Evolutionary conservation across 371 early-diverging fungal species (phyloP).

Genomic region (Apophysomyces sp.): DNA sequence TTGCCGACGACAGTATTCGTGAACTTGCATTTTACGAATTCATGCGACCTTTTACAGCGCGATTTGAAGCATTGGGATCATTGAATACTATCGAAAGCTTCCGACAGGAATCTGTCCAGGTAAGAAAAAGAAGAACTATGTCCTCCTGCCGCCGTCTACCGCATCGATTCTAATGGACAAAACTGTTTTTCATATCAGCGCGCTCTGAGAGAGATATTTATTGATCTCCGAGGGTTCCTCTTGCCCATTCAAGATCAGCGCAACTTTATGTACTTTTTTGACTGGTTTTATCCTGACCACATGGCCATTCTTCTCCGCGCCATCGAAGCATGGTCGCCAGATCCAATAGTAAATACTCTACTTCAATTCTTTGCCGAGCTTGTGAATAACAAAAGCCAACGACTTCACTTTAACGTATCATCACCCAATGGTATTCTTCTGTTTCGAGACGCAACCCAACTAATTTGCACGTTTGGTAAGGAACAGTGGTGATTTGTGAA

Average conservation of each 20-base stretch:
- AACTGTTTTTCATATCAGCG: constrained; percentile 7
- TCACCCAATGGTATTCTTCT: constrained; percentile 82
- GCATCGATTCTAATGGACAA: too few relatives aligned
- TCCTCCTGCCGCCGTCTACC: too few relatives aligned
- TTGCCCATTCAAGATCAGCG: constrained; percentile 55
- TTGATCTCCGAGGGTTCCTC: constrained; percentile 82
- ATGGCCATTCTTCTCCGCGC: constrained; percentile 59
- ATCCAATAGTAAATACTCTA: constrained; percentile 55
- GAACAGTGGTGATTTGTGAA: background rate
- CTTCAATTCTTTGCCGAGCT: constrained; percentile 80
- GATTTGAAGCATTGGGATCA: constrained; percentile 44
- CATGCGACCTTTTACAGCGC: constrained; percentile 63
- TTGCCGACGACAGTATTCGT: constrained; percentile 63
- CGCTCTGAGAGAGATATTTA: constrained; percentile 58
- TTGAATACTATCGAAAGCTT: constrained; percentile 35
- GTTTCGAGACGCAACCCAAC: constrained; percentile 78
- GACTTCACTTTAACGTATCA: constrained; percentile 78
- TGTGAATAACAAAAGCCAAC: constrained; percentile 71
- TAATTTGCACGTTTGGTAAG: constrained; percentile 41
- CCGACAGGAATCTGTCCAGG: constrained; percentile 44
- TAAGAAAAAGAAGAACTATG: constrained; percentile 4
- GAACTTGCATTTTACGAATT: constrained; percentile 71
- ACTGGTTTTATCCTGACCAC: constrained; percentile 77
- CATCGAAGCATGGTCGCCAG: constrained; percentile 61
- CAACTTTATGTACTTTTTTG: constrained; percentile 68